Base-by-base conservation (phyloP, 2,329 filamentous ascomycete species). In the Phoma herbarum region DNA sequence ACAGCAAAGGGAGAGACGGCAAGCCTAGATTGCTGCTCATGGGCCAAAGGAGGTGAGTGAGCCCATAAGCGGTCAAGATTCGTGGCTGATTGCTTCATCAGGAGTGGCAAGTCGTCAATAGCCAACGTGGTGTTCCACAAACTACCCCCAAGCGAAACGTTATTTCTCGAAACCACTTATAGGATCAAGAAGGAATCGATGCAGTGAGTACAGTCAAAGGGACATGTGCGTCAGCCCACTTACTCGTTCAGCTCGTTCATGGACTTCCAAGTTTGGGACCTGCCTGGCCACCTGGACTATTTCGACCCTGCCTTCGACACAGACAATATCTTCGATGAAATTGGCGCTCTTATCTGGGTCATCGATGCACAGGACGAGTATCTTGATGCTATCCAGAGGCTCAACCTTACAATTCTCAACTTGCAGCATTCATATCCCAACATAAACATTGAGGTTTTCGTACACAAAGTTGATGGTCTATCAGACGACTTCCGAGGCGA, bases 81-180 rank as follows among this genome's bases (percentile, higher is more conserved):
- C 25, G 22, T 42, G 18, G 59, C 65, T 73, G 52, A 71, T 59
- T 59, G 64, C 52, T 37, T 11, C 35, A 43, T 28, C 66, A 99
- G 95, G 81, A 97, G 93, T 74, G 95, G 95, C 60, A 99, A 99
- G 77, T 98, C 95, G 0, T 99, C 95, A 6, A 98, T 99, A 75
- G 95, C 93, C 25, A 98, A 93, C 73, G 96, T 99, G 46, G 94
- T 99, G n/a, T 98, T 99, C 73, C 93, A 98, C 79, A 99, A 99
- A 77, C 88, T 98, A 74, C 92, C 94, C 3, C 93, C 95, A 2
- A 96, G 91, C 68, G 96, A 99, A 80, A 98, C 95, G 0, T 81
- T 99, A 16, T 99, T 97, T 71, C 85, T 99, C 18, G 95, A 98
- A 77, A 96, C 95, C 0, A 99, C 95, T 4, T 93, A 93, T 10